A percentile compares a stretch with the other conserved stretches of the same genome.
These are phyloP conservation scores for Gaertneriomyces semiglobifer DNA, from an alignment of 192 early-diverging fungal genomes.

Conservation along the genomic window DNA sequence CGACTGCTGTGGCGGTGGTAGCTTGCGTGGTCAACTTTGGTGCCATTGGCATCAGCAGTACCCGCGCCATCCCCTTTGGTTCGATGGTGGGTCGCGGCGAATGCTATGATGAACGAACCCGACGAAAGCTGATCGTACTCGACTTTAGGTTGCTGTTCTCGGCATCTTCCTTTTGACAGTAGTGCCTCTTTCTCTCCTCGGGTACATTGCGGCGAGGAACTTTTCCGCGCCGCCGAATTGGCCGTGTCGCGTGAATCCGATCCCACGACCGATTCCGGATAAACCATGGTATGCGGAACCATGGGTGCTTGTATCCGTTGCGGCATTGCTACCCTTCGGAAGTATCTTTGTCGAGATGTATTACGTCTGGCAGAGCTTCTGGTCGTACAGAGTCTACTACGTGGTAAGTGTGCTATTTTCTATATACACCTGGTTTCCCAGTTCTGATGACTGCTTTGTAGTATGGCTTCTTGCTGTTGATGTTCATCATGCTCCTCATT, in stretches of 20 bases:
- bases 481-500: conserved; percentile 79
- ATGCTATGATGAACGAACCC: neutral
- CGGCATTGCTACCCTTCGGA: conserved; percentile 86
- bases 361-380: conserved; percentile 87
- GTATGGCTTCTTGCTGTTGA: conserved; percentile 45
- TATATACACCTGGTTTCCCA: neutral
- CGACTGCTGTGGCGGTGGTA: conserved; percentile 51
- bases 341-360: conserved; percentile 96
- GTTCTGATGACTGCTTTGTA: neutral
- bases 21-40: conserved; percentile 80
- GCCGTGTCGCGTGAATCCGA: conserved; percentile 86
- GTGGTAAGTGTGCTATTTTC: conserved; percentile 34
- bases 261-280: conserved; percentile 90
- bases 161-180: conserved; percentile 83
- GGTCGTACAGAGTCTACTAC: conserved; percentile 88
- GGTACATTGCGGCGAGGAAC: conserved; percentile 69
- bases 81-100: conserved; percentile 59
- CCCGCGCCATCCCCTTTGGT: conserved; percentile 83
- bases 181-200: conserved; percentile 77
- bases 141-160: conserved; percentile 61
- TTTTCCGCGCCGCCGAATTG: conserved; percentile 60
- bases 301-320: conserved; percentile 67
- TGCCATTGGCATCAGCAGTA: conserved; percentile 73
- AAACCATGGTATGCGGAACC: conserved; percentile 73
- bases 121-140: neutral